Evolutionary conservation across 352 stramenopile genomes (phyloP).

Genomic region (Hyaloperonospora brassicae): DNA sequence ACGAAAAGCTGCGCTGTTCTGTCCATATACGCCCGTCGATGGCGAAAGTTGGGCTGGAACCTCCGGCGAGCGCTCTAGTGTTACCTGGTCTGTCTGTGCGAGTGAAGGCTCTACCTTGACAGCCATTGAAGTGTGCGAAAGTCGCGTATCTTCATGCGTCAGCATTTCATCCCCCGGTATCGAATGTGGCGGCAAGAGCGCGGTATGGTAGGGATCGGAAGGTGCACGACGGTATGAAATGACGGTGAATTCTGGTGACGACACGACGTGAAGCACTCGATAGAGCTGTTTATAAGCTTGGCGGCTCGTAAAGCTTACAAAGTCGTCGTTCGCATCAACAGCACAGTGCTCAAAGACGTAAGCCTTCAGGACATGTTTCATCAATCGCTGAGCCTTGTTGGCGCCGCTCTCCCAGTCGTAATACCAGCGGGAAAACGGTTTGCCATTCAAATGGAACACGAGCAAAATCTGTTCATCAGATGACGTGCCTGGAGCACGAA

Average conservation of each 20-base stretch:
- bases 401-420: constrained; percentile 69
- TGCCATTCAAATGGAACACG: constrained; percentile 51
- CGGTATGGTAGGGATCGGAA: constrained; percentile 11
- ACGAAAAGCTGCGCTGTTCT: background rate
- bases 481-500: constrained; percentile 4
- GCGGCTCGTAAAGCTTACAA: constrained; percentile 16
- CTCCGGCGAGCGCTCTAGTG: background rate
- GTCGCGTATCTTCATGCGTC: background rate
- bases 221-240: constrained; percentile 64
- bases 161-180: background rate
- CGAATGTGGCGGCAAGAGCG: background rate
- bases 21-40: background rate
- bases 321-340: constrained; percentile 31
- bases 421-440: constrained; percentile 47
- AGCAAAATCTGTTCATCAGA: constrained; percentile 17
- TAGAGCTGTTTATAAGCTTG: constrained; percentile 29
- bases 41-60: background rate
- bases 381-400: constrained; percentile 62
- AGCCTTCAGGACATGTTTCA: constrained; percentile 53
- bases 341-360: constrained; percentile 44
- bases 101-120: background rate
- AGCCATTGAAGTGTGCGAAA: background rate
- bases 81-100: background rate
- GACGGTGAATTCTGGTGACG: constrained; percentile 57
- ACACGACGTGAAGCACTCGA: constrained; percentile 37